A percentile compares a stretch with the other conserved stretches of the same genome.
Conservation (phyloP, 2,329 filamentous ascomycete genomes). For the Fusarium sp. region DNA sequence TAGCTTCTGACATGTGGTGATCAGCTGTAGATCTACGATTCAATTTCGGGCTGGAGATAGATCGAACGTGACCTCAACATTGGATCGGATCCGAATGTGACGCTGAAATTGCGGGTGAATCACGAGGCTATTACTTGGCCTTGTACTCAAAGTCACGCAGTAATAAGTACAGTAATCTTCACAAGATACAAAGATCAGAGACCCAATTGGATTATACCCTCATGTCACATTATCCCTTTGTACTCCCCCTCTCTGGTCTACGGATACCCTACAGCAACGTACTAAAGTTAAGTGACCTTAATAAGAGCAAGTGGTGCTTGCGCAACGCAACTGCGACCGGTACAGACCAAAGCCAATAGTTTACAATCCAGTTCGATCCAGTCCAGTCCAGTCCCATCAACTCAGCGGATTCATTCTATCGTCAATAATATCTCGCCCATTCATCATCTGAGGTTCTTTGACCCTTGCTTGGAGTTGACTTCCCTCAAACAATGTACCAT, state of each 20-base stretch:
- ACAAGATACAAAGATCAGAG: neutral
- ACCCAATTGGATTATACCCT: slow-evolving; percentile 9
- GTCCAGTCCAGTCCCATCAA: slow-evolving; percentile 1
- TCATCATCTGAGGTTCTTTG: slow-evolving; percentile 7
- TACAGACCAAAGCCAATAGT: slow-evolving; percentile 9
- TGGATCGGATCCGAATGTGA: slow-evolving; percentile 21
- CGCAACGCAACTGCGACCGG: slow-evolving; percentile 20
- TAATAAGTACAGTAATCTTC: neutral
- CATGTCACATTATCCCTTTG: slow-evolving; percentile 9
- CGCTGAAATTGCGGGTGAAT: slow-evolving; percentile 29
- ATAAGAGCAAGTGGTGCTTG: slow-evolving; percentile 31
- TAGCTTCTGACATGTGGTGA: slow-evolving; percentile 21
- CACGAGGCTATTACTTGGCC: slow-evolving; percentile 23
- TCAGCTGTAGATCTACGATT: slow-evolving; percentile 38
- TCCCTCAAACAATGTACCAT: slow-evolving; percentile 36
- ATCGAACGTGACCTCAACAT: slow-evolving; percentile 26
- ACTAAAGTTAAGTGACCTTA: slow-evolving; percentile 11
- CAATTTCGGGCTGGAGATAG: neutral
- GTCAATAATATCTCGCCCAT: slow-evolving; percentile 9
- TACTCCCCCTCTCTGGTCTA: slow-evolving; percentile 18
- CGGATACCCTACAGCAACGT: slow-evolving; percentile 3
- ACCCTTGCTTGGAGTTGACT: neutral
- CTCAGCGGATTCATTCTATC: slow-evolving; percentile 2
- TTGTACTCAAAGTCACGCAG: slow-evolving; percentile 15
- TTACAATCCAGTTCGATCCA: neutral